Percentiles rank a stretch among this genome's conserved stretches.
Conservation (phyloP, 208 protist species). For the Crithidia expoeki region DNA sequence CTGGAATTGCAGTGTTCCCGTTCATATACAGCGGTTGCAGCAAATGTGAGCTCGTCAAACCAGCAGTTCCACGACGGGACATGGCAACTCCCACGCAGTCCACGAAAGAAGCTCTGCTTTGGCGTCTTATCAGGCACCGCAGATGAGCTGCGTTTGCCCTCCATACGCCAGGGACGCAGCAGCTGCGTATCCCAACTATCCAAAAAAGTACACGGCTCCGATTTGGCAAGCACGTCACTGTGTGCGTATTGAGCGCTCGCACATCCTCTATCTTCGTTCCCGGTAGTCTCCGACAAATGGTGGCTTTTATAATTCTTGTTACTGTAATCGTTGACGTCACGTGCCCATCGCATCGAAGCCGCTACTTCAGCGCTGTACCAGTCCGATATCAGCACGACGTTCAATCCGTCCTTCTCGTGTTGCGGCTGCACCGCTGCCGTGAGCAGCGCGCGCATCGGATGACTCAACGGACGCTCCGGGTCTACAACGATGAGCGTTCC, state of each 20-base stretch:
- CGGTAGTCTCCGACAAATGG: not conserved
- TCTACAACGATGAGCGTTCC: constrained; percentile 55
- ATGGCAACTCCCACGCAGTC: constrained; percentile 47
- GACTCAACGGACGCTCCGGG: constrained; percentile 48
- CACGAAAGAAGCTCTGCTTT: not conserved
- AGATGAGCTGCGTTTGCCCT: not conserved
- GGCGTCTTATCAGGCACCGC: not conserved
- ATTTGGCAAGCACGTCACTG: not conserved
- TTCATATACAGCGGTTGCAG: not conserved
- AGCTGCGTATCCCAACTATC: not conserved
- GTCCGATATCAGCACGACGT: constrained; percentile 55
- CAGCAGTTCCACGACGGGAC: constrained; percentile 52
- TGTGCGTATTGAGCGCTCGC: not conserved
- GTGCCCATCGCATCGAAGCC: constrained; percentile 12
- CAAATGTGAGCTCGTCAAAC: constrained; percentile 30
- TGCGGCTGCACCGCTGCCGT: constrained; percentile 19
- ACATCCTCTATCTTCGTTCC: no score
- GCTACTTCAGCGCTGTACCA: constrained; percentile 43
- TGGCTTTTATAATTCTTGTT: not conserved
- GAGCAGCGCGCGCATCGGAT: constrained; percentile 35
- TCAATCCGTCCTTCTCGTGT: constrained; percentile 19
- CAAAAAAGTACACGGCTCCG: no score
- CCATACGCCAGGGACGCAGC: constrained; percentile 11
- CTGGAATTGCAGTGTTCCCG: not conserved
- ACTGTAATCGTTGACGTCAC: not conserved